These are phyloP conservation scores for Phyllosticta citribraziliensis DNA, from an alignment of 2,329 filamentous ascomycete genomes.

Conservation along the genomic window DNA sequence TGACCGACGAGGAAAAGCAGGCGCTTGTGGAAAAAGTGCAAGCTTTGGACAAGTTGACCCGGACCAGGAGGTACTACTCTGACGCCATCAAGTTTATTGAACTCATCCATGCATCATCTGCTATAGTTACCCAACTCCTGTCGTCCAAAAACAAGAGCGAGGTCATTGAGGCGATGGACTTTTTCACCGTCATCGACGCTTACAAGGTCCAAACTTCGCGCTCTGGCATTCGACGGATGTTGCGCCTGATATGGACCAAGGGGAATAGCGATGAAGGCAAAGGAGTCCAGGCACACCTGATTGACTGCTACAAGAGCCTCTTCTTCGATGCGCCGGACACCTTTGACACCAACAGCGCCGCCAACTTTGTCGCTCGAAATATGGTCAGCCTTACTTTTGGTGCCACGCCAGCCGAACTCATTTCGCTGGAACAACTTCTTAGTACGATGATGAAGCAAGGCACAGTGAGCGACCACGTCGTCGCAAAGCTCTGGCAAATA, in stretches of 20 bases:
- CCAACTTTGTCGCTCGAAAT: constrained; percentile 91
- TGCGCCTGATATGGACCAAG: constrained; percentile 97
- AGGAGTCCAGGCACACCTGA: constrained; percentile 90
- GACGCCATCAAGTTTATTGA: constrained; percentile 92
- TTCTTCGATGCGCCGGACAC: constrained; percentile 92
- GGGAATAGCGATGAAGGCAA: constrained; percentile 99
- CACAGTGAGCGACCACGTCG: constrained; percentile 72
- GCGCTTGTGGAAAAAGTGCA: constrained; percentile 72
- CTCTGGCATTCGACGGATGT: constrained; percentile 85
- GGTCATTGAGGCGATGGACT: constrained; percentile 98
- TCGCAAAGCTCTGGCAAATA: constrained; percentile 93
- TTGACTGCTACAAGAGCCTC: constrained; percentile 90
- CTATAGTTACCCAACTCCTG: constrained; percentile 73
- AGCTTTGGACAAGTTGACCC: constrained; percentile 73
- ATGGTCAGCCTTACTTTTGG: constrained; percentile 99
- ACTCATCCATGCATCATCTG: constrained; percentile 73
- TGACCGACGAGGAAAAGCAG: constrained; percentile 71
- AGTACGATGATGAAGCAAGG: constrained; percentile 97
- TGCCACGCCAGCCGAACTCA: constrained; percentile 87
- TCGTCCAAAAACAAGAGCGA: constrained; percentile 97
- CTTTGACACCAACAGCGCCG: constrained; percentile 79
- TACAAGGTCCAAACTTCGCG: constrained; percentile 95
- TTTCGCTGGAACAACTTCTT: constrained; percentile 86
- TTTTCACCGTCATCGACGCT: constrained; percentile 88
- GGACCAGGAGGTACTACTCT: constrained; percentile 84